A percentile compares a stretch with the other conserved stretches of the same genome.
Conservation (phyloP, 163 green algal genomes). For the Scenedesmus sp. region DNA sequence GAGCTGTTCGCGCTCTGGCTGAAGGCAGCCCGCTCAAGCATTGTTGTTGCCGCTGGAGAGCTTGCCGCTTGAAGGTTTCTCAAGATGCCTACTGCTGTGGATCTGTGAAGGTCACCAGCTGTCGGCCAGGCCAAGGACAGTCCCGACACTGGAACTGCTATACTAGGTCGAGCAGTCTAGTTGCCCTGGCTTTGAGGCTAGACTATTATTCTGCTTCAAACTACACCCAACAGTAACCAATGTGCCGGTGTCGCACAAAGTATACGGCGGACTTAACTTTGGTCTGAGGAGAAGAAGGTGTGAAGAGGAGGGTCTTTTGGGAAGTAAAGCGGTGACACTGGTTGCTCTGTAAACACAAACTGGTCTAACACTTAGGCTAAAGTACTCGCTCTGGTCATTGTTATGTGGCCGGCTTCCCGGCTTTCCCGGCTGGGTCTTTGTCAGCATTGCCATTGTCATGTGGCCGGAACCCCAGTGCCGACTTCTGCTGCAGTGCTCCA, state of each 20-base stretch:
- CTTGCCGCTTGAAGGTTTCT: neutral
- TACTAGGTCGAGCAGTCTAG: neutral
- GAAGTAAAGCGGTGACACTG: neutral
- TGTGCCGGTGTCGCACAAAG: no score
- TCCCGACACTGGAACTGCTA: neutral
- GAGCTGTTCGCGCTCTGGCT: constrained; percentile 5
- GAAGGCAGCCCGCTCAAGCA: constrained; percentile 4
- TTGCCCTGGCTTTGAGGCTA: no score
- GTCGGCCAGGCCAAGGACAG: neutral
- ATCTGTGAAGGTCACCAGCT: neutral
- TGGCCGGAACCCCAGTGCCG: neutral
- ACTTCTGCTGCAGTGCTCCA: neutral
- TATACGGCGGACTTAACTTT: no score
- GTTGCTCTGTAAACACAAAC: neutral
- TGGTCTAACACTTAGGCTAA: neutral
- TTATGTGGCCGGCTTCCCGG: neutral
- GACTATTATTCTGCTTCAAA: neutral
- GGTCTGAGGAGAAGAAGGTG: neutral
- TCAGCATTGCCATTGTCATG: neutral
- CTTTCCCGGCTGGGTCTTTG: neutral
- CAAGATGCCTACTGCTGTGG: neutral
- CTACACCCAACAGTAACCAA: no score
- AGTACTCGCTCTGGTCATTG: neutral
- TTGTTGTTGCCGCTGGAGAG: neutral
- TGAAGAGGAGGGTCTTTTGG: neutral